Base-by-base conservation (phyloP, 352 stramenopile species). In the Phytophthora boehmeriae region DNA sequence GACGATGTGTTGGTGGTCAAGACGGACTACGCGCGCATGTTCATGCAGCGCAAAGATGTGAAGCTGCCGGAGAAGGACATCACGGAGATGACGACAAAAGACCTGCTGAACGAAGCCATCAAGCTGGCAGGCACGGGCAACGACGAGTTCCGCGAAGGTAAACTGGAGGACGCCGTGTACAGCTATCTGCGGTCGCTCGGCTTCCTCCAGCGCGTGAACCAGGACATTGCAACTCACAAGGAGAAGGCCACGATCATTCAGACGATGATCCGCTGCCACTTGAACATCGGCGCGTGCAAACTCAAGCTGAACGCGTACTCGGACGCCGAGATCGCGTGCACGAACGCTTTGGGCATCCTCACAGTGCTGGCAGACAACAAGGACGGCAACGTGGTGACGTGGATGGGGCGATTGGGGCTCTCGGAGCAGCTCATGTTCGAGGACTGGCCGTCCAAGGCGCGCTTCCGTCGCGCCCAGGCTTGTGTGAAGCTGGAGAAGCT, bases 251-350 rank as follows among this genome's bases (percentile, higher is more conserved):
- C 74, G 27, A 90, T 93, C 55, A 76, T 95, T 14, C 84, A 93
- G 73, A 95, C 87, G 14, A 95, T 95, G 87, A 92, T 95, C 36
- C 87, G 87, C 30, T 95, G 87, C 54, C 87, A 95, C 54, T 66
- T 95, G 19, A 95, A 95, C 57, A 90, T 95, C 50, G 78, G 78
- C 14, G 86, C 87, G 8, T 95, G 83, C 78, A 95, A 93, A 52
- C 75, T 95, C 52, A 92, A 93, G 64, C 57, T 83, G 5, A 73
- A 91, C 50, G 66, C 61, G 39, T 83, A 88, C 55, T 32, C 61
- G 10, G 84, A 95, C 46, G 84, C 84, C 8, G 83, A 92, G 52
- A 88, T 91, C 13, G 84, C 87, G 2, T 92, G 81, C 63, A 92
- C 87, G 23, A 95, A 93, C 54, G 87, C 87, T 9, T 55, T 95